Evolutionary conservation across 2,329 filamentous ascomycete genomes (phyloP).

Genomic region (Cordyceps militaris): DNA sequence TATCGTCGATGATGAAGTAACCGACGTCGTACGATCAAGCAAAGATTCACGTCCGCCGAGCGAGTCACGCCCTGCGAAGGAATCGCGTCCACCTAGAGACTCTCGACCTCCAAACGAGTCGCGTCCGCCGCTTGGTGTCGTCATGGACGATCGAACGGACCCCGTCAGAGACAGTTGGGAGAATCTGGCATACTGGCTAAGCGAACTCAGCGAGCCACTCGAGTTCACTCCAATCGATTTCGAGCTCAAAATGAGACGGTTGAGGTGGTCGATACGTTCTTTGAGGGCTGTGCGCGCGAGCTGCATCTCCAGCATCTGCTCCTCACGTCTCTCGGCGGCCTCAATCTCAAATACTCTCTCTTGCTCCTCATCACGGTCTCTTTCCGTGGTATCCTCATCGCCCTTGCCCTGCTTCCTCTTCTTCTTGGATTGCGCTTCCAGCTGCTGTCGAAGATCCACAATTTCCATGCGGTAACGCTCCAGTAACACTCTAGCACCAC

Average conservation of each 20-base stretch:
- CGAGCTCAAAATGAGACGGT: conserved; percentile 88
- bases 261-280: conserved; percentile 94
- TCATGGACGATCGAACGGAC: conserved; percentile 62
- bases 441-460: conserved; percentile 66
- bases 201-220: conserved; percentile 62
- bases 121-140: conserved; percentile 47
- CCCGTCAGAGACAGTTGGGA: conserved; percentile 50
- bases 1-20: conserved; percentile 57
- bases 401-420: conserved; percentile 55
- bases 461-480: conserved; percentile 96
- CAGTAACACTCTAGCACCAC: conserved; percentile 76
- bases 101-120: neutral
- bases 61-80: conserved; percentile 5
- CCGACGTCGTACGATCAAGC: conserved; percentile 59
- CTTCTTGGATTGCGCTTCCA: conserved; percentile 73
- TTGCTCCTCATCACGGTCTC: conserved; percentile 57
- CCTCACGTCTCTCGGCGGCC: conserved; percentile 80
- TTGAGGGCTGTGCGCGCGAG: conserved; percentile 91
- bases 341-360: conserved; percentile 71
- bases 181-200: conserved; percentile 55
- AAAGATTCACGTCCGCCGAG: conserved; percentile 19
- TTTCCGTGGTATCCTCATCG: conserved; percentile 35
- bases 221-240: conserved; percentile 92
- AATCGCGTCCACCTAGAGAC: neutral
- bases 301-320: conserved; percentile 98